Conservation (phyloP, 345 rosid genomes). For the Euphorbia pulcherrima region DNA sequence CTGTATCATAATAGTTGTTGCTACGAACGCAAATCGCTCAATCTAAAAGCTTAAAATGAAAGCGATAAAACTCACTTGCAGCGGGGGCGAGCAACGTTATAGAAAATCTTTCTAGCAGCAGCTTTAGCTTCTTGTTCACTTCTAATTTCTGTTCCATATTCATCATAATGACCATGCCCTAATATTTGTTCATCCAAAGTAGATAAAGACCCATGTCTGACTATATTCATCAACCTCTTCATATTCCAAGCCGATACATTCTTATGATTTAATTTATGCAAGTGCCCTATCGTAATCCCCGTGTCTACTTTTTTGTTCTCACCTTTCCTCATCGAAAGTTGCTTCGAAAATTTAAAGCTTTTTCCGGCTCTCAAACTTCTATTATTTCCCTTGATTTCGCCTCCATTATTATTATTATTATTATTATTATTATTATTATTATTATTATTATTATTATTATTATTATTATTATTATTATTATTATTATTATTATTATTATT, state of each 20-base stretch:
- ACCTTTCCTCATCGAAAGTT: constrained; percentile 24
- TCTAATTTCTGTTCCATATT: constrained; percentile 48
- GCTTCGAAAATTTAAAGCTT: constrained; percentile 38
- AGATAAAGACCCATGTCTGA: constrained; percentile 58
- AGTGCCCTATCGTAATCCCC: constrained; percentile 53
- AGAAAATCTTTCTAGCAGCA: constrained; percentile 84
- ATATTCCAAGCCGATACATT: constrained; percentile 95
- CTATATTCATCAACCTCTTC: constrained; percentile 90
- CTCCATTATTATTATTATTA: too few relatives aligned
- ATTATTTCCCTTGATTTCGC: constrained; percentile 21
- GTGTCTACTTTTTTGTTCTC: constrained; percentile 21
- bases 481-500: too few relatives aligned
- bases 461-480: too few relatives aligned
- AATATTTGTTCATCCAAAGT: constrained; percentile 76
- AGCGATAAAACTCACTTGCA: constrained; percentile 40
- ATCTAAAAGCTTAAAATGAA: too few relatives aligned
- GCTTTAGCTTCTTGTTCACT: constrained; percentile 81
- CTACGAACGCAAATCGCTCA: too few relatives aligned
- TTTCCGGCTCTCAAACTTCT: constrained; percentile 32
- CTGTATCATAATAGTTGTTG: too few relatives aligned
- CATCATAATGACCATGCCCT: constrained; percentile 47
- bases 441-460: too few relatives aligned
- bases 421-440: too few relatives aligned
- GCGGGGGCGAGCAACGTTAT: constrained; percentile 57
- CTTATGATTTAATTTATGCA: constrained; percentile 66